These are phyloP conservation scores for Clausena lansium DNA, from an alignment of 345 rosid genomes.

Conservation along the genomic window DNA sequence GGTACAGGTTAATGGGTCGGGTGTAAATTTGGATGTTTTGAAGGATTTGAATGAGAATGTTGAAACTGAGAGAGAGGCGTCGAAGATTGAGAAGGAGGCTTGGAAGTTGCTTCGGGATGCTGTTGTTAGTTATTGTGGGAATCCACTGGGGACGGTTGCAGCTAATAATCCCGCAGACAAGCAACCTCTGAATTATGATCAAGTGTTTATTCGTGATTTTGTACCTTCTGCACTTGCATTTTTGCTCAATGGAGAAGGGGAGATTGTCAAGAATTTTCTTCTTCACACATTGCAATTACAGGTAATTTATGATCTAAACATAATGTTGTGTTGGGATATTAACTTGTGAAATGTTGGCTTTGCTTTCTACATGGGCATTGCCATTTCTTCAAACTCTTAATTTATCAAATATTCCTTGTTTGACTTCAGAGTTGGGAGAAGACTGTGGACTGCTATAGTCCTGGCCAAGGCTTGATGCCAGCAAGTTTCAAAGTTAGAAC, in stretches of 20 bases:
- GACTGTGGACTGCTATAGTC: slow-evolving; percentile 96
- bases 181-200: slow-evolving; percentile 84
- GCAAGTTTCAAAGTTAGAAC: slow-evolving; percentile 89
- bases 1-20: slow-evolving; percentile 30
- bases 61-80: slow-evolving; percentile 46
- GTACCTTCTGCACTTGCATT: slow-evolving; percentile 94
- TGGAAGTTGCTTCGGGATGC: slow-evolving; percentile 82
- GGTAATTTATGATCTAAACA: slow-evolving; percentile 41
- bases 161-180: slow-evolving; percentile 73
- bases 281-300: slow-evolving; percentile 91
- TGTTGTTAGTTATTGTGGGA: slow-evolving; percentile 69
- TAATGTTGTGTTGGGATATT: neutral
- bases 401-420: slow-evolving; percentile 8
- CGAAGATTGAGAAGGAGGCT: slow-evolving; percentile 72
- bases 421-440: slow-evolving; percentile 93
- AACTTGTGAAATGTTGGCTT: neutral
- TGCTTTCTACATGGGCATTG: neutral
- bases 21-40: slow-evolving; percentile 36
- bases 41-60: slow-evolving; percentile 39
- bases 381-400: neutral
- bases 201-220: slow-evolving; percentile 93
- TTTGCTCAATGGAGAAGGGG: slow-evolving; percentile 81
- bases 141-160: slow-evolving; percentile 85
- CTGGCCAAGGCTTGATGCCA: slow-evolving; percentile 97
- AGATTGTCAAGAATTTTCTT: slow-evolving; percentile 91